Evolutionary conservation across 2,329 filamentous ascomycete genomes (phyloP).

Genomic region (Exserohilum rostratum): DNA sequence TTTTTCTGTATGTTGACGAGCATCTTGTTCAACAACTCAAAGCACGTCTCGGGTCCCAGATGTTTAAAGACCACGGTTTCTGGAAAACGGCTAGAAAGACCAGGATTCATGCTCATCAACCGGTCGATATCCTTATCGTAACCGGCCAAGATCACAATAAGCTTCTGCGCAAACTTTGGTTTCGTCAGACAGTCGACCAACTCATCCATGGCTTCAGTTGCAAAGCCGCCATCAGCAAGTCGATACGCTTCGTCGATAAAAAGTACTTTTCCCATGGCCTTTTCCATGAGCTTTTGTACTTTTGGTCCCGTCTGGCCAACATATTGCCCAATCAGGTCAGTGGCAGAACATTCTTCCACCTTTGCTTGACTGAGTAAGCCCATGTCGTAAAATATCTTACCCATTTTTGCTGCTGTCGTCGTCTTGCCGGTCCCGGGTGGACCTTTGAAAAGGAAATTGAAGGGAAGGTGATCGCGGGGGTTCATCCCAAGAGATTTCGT

Average conservation of each 20-base stretch:
- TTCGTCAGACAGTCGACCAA: constrained; percentile 61
- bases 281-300: constrained; percentile 64
- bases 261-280: constrained; percentile 68
- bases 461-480: constrained; percentile 64
- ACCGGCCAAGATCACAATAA: constrained; percentile 72
- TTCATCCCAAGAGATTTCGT: constrained; percentile 62
- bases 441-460: constrained; percentile 73
- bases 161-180: constrained; percentile 61
- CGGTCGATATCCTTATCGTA: constrained; percentile 68
- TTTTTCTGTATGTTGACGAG: constrained; percentile 44
- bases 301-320: constrained; percentile 74
- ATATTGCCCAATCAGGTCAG: constrained; percentile 71
- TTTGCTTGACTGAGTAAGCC: constrained; percentile 67
- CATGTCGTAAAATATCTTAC: constrained; percentile 76
- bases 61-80: constrained; percentile 64
- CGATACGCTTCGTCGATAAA: constrained; percentile 77
- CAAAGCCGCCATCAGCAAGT: constrained; percentile 63
- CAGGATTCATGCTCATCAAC: constrained; percentile 66
- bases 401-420: constrained; percentile 73
- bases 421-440: constrained; percentile 67
- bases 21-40: constrained; percentile 37
- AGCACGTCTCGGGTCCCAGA: constrained; percentile 37
- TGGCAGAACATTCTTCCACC: constrained; percentile 70
- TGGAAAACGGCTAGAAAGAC: constrained; percentile 69
- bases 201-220: constrained; percentile 61